Evolutionary conservation across 148 eudicot species (phyloP), one percentile per base, ranked within the genome.

Genomic region (Rhododendron vialii): DNA sequence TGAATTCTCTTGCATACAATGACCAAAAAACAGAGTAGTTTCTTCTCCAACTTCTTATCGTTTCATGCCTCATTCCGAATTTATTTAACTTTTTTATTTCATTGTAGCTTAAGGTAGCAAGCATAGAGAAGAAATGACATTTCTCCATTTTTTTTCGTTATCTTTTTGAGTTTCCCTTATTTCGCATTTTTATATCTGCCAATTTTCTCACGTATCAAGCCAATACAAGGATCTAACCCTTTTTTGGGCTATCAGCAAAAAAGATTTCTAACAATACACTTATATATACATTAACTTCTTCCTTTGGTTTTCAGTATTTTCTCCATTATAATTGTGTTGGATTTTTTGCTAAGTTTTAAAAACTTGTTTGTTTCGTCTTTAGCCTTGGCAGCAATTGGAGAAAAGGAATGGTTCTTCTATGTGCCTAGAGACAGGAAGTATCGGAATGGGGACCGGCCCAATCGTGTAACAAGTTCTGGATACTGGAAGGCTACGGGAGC

Each of bases 401-500:
- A 96, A 88, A 95, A 96, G 51, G 98, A 96, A 82, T 96, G 98
- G 98, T 96, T 87, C 87, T 96, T 96, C 88, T 96, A 93, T 85
- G 98, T 95, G 78, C 98, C 98, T 30, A 92, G 98, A 80, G 98
- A 96, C 59, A 80, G 95, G 77, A 96, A 96, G 92, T 96, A 96
- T 45, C 73, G 98, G 8, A 96, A 96, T 24, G 98, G 98, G 38
- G 98, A 96, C 81, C 57, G 98, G 84, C 98, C 98, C 0, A 96
- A 96, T 78, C 92, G 98, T 3, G 98, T 95, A 43, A 95, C 98
- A 0, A 93, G 96, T 20, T 96, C 98, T 0, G 98, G 98, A 2
- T 96, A 96, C 48, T 96, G 98, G 98, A 96, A 96, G 86, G 98
- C 98, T 0, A 96, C 98, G 0, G 98, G 98, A 50, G 98, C 98